A percentile compares a stretch with the other conserved stretches of the same genome.
These are phyloP conservation scores for Hymenoscyphus infarciens DNA, from an alignment of 2,329 filamentous ascomycete species.

Conservation along the genomic window DNA sequence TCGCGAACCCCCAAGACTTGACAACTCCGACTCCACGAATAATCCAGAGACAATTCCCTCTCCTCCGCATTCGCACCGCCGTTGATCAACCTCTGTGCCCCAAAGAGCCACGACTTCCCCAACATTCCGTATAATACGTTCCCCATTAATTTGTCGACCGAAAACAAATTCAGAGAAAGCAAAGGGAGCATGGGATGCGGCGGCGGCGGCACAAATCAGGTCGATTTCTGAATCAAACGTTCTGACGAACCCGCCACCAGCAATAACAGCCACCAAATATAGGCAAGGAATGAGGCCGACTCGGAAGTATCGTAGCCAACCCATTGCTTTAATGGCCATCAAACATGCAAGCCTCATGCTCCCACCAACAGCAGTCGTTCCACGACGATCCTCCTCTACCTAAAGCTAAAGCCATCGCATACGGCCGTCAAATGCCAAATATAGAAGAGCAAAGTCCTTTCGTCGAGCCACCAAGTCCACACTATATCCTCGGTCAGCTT, in stretches of 20 bases:
- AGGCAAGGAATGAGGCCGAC: constrained; percentile 2
- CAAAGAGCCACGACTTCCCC: not conserved
- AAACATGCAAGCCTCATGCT: not conserved
- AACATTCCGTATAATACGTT: not conserved
- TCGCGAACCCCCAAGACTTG: not conserved
- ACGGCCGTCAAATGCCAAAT: not conserved
- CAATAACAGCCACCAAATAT: constrained; percentile 9
- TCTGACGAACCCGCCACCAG: constrained; percentile 1
- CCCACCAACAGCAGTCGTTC: not conserved
- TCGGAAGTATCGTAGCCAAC: constrained; percentile 1
- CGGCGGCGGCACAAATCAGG: not conserved
- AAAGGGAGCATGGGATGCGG: not conserved
- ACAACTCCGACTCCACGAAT: not conserved
- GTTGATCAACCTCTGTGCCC: not conserved
- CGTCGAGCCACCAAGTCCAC: not conserved
- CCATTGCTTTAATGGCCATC: not conserved
- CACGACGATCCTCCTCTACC: not conserved
- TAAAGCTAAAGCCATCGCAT: not conserved
- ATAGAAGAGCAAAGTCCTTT: too few species aligned
- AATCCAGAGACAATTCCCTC: not conserved
- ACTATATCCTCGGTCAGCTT: not conserved
- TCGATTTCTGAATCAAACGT: constrained; percentile 4
- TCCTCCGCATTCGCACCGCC: not conserved
- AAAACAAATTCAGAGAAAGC: not conserved
- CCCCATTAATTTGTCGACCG: not conserved